A percentile compares a stretch with the other conserved stretches of the same genome.
These are phyloP conservation scores for Solanum bulbocastanum DNA, from an alignment of 257 asterid genomes.

Conservation along the genomic window DNA sequence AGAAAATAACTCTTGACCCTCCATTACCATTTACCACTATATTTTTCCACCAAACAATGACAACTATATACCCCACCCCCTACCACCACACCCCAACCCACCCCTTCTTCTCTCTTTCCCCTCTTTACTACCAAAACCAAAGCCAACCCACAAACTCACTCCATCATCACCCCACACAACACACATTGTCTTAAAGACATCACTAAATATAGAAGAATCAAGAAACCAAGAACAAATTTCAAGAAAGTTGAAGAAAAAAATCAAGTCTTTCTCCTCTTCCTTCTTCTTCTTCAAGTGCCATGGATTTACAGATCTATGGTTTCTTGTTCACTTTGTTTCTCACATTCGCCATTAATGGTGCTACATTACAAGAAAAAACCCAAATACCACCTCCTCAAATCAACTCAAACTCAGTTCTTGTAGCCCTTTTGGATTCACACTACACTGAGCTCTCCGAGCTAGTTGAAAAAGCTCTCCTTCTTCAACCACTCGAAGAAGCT, in stretches of 20 bases:
- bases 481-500: constrained; percentile 75
- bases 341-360: constrained; percentile 18
- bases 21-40: not conserved
- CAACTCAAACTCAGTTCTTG: constrained; percentile 83
- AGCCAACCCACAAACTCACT: not conserved
- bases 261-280: constrained; percentile 7
- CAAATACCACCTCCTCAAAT: constrained; percentile 21
- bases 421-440: constrained; percentile 82
- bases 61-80: constrained; percentile 13
- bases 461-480: constrained; percentile 74
- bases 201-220: not conserved
- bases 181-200: not conserved
- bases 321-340: constrained; percentile 18
- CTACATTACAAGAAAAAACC: constrained; percentile 55
- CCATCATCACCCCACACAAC: not conserved
- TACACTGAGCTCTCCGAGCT: constrained; percentile 91
- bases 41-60: constrained; percentile 54
- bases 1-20: not conserved
- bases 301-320: constrained; percentile 87
- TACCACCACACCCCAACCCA: constrained; percentile 6
- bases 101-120: not conserved
- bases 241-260: not conserved
- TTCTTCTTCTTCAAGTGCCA: constrained; percentile 32
- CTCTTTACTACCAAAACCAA: not conserved
- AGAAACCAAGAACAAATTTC: not conserved